A percentile compares a stretch with the other conserved stretches of the same genome.
phyloP scores from a whole-genome alignment of 208 protist genomes.

The Angomonas deanei region DNA sequence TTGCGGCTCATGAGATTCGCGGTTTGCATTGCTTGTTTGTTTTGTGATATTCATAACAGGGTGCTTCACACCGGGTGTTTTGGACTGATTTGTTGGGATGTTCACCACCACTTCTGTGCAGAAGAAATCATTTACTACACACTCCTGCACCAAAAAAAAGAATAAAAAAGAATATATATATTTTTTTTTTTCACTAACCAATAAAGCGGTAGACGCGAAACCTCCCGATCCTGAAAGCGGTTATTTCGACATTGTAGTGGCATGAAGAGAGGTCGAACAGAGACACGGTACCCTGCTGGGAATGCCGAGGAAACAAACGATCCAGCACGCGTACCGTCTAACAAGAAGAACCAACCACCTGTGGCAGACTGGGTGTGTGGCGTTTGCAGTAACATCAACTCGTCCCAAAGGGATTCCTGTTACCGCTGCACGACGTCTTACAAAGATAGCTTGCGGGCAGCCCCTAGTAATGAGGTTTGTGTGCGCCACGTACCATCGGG shows the following conservation, averaged over 20 bases:
- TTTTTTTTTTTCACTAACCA: too few species aligned
- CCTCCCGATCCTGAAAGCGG: too few species aligned
- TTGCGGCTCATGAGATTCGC: background rate
- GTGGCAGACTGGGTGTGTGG: constrained; percentile 70
- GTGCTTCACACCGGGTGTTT: too few species aligned
- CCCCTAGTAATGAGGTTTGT: constrained; percentile 36
- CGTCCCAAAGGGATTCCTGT: constrained; percentile 45
- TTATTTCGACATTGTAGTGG: too few species aligned
- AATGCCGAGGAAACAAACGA: background rate
- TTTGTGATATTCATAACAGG: too few species aligned
- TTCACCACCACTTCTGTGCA: background rate
- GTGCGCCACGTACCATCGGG: constrained; percentile 23
- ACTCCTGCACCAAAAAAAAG: too few species aligned
- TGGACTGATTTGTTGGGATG: too few species aligned
- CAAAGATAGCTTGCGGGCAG: constrained; percentile 25
- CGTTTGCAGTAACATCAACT: constrained; percentile 85
- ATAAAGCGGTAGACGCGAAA: too few species aligned
- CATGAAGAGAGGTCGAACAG: background rate
- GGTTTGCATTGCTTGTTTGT: constrained; percentile 3
- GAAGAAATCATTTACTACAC: too few species aligned
- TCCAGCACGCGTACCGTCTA: background rate
- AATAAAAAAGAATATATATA: too few species aligned
- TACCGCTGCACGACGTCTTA: constrained; percentile 59
- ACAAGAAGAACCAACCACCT: too few species aligned
- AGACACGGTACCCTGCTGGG: background rate